Conservation (phyloP, 2,329 filamentous ascomycete genomes). For the Cryphonectria naterciae region DNA sequence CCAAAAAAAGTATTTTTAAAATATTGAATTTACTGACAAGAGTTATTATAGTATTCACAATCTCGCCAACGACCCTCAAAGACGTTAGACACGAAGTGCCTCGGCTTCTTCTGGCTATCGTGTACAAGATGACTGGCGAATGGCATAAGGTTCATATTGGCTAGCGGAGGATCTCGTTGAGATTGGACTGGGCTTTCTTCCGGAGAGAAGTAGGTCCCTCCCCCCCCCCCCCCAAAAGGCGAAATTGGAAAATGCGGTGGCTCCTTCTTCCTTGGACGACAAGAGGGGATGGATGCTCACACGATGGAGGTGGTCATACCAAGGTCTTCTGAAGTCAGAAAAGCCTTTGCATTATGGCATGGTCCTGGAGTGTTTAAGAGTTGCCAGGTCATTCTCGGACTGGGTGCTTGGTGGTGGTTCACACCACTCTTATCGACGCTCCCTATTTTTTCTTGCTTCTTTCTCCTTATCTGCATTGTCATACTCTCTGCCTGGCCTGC, state of each 20-base stretch:
- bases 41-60: neutral
- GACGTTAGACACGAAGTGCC: neutral
- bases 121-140: neutral
- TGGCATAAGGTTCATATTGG: neutral
- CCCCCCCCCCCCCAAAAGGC: no score
- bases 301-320: neutral
- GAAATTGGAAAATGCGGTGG: neutral
- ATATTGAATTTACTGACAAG: neutral
- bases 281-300: neutral
- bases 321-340: neutral
- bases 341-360: neutral
- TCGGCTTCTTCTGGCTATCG: neutral
- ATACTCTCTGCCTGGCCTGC: neutral
- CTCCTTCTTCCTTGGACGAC: neutral
- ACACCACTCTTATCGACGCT: neutral
- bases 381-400: neutral
- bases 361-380: neutral
- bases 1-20: no score
- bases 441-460: neutral
- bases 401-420: neutral
- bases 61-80: constrained; percentile 4
- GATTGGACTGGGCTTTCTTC: neutral
- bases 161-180: neutral
- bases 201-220: neutral
- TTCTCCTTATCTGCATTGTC: neutral